Base-by-base conservation (phyloP, 176 grass and related monocot genomes). In the Dendrocalamus sinicus region DNA sequence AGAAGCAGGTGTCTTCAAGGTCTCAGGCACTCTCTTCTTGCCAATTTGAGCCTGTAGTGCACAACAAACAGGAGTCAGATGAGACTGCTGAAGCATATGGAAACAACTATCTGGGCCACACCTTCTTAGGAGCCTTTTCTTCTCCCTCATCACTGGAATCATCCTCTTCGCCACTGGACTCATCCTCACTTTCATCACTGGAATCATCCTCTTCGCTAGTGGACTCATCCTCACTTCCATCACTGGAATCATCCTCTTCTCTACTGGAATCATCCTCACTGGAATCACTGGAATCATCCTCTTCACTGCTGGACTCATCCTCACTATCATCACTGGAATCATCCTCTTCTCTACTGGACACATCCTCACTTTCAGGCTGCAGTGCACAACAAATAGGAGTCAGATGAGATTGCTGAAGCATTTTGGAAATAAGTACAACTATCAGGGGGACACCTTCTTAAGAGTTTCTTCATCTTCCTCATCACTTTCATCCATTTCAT, bases 61-160 rank as follows among this genome's bases (percentile, higher is more conserved):
- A 68, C 12, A 77, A 51, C 6, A 70, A 74, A 67, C 2, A 30
- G 6, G 7, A 59, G 68, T 53, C 6, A 81, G 24, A 77, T 82
- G 54, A 48, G 24, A 83, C n/a, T 73, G 28, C 8, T 66, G 20
- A 66, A 71, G 57, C 17, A 72, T 5, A 15, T 59, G 17, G 45
- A 58, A 41, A 32, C 41, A 85, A 45, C 53, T 54, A 24, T 70
- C 12, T 14, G 15, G 22, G 5, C 35, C 40, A 52, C 26, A 95
- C 95, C 90, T 90, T 92, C 84, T 92, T 41, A 47, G 89, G 91
- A 81, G 88, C 88, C 26, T 94, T 79, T 19, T 92, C 86, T 62
- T 95, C 85, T 41, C 92, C 93, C 5, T 87, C 89, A 2, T 82
- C 80, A 78, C 72, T 35, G 32, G 32, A 35, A 35, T 35, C 32